Percentiles rank a stretch among this genome's conserved stretches.
These are phyloP conservation scores for Fraxinus americana DNA, from an alignment of 257 asterid genomes.

Conservation along the genomic window DNA sequence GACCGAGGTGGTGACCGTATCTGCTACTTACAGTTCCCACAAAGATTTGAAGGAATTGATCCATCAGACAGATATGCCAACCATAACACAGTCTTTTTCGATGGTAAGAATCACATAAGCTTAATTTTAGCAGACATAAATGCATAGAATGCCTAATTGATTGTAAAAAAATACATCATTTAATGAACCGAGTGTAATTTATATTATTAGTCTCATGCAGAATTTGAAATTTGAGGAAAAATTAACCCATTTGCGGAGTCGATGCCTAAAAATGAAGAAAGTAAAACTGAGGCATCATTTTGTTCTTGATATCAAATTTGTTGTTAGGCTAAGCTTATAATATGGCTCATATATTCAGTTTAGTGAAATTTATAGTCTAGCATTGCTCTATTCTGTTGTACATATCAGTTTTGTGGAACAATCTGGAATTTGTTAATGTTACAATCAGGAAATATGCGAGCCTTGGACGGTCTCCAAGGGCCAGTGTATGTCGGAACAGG, in stretches of 20 bases:
- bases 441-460: constrained; percentile 87
- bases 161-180: too few species aligned
- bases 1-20: constrained; percentile 96
- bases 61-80: constrained; percentile 98
- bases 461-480: constrained; percentile 95
- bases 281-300: background rate
- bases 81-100: constrained; percentile 92
- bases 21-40: constrained; percentile 95
- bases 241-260: too few species aligned
- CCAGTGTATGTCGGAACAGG: constrained; percentile 98
- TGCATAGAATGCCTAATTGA: background rate
- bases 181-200: background rate
- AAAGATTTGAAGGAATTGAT: constrained; percentile 95
- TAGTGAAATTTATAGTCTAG: background rate
- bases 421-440: constrained; percentile 6
- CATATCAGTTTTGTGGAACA: background rate
- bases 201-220: background rate
- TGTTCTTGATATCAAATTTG: too few species aligned
- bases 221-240: background rate
- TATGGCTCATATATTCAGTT: background rate
- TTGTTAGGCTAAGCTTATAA: background rate
- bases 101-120: constrained; percentile 48
- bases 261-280: background rate
- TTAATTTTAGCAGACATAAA: background rate
- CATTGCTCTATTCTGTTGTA: background rate